Percentiles rank a stretch among this genome's conserved stretches.
These are phyloP conservation scores for Tetrahymena borealis DNA, from an alignment of 73 alveolate genomes.

Conservation along the genomic window DNA sequence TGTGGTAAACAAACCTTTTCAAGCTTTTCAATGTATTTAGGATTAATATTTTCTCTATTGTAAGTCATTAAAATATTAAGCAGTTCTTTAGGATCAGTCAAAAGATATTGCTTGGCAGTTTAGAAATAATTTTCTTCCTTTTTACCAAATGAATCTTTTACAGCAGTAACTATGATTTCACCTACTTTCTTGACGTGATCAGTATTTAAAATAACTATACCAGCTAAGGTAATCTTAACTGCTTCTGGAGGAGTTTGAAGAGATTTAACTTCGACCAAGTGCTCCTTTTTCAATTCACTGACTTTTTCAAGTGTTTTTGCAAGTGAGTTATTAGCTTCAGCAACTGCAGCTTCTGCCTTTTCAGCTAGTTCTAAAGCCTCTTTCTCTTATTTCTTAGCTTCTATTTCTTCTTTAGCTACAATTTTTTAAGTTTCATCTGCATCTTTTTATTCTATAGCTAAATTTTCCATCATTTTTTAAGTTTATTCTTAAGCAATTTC, in stretches of 20 bases:
- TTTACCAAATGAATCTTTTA: conserved; percentile 46
- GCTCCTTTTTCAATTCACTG: conserved; percentile 67
- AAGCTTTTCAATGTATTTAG: conserved; percentile 41
- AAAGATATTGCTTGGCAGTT: conserved; percentile 54
- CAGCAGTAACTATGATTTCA: conserved; percentile 35
- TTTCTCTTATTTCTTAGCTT: conserved; percentile 87
- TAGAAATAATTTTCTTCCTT: conserved; percentile 81
- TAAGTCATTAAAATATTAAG: conserved; percentile 48
- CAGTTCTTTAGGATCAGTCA: conserved; percentile 69
- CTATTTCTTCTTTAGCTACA: conserved; percentile 81
- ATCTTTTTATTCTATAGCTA: conserved; percentile 76
- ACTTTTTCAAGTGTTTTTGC: conserved; percentile 63
- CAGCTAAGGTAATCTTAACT: conserved; percentile 58
- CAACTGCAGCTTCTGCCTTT: conserved; percentile 54
- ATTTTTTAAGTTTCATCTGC: conserved; percentile 67
- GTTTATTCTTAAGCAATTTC: conserved; percentile 80
- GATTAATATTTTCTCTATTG: conserved; percentile 69
- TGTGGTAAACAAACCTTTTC: conserved; percentile 44
- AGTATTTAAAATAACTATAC: conserved; percentile 53
- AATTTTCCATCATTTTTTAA: conserved; percentile 74
- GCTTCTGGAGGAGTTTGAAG: conserved; percentile 65
- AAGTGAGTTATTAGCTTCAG: conserved; percentile 54
- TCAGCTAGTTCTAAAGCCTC: conserved; percentile 68
- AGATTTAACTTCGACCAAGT: conserved; percentile 62
- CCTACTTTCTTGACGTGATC: conserved; percentile 42